Base-by-base conservation (phyloP, 2,329 filamentous ascomycete species). In the Coniochaeta ligniaria region DNA sequence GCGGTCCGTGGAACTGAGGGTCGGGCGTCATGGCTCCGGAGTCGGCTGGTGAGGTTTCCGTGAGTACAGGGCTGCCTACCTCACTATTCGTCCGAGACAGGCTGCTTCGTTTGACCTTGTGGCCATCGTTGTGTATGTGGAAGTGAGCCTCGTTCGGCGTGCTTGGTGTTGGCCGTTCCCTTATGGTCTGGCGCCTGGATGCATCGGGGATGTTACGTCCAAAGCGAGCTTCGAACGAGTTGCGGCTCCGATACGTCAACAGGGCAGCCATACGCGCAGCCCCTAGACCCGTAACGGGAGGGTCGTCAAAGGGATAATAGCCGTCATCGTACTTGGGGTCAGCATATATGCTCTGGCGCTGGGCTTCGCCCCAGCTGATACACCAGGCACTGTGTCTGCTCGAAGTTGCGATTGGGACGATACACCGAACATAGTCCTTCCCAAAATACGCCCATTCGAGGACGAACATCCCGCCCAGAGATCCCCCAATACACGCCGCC, bases 321-420 rank as follows among this genome's bases (percentile, higher is more conserved):
- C 95, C 95, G 70, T 98, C 93, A 63, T 97, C 92, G 74, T 99
- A 99, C 78, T 97, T 98, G 35, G 95, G 95, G 72, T 99, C 95
- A 43, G 92, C 93, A 76, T 98, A 99, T 72, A 99, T 98, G 81
- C 90, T 93, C 76, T 95, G 91, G 58, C 91, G 83, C 73, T 96
- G 91, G 3, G 91, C 91, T 72, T 95, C 91, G 47, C 90, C 91
- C 91, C 91, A 96, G 74, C 89, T 93, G 69, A 95, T 96, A 26
- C 91, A 89, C 91, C 91, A 96, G 6, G 91, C 91, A 68, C 90
- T 94, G 74, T 95, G 92, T 47, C 88, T 81, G 66, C 89, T 91
- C 8, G 91, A 94, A 6, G 91, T 95, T 24, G 91, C 91, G 67
- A 96, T 94, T 16, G 91, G 89, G 11, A 95, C 88, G 66, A 95